These are phyloP conservation scores for Aotearoamyces nothofagi DNA, from an alignment of 2,329 filamentous ascomycete species.

Conservation along the genomic window DNA sequence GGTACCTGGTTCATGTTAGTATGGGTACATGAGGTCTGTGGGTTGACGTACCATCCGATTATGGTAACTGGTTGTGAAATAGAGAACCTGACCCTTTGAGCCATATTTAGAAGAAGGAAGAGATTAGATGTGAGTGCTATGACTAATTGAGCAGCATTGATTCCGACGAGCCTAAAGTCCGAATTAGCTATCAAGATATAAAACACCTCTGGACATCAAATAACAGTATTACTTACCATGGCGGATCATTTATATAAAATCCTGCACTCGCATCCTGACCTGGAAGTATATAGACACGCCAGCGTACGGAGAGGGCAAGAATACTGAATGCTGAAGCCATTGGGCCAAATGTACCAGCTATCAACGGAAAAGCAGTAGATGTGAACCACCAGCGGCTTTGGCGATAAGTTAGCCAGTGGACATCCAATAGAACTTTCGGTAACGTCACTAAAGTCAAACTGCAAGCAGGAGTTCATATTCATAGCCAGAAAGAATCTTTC, in stretches of 20 bases:
- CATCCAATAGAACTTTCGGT: too few species aligned
- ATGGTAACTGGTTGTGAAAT: conserved; percentile 77
- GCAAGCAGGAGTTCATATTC: too few species aligned
- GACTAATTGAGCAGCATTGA: conserved; percentile 66
- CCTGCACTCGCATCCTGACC: conserved; percentile 34
- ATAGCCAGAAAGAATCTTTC: too few species aligned
- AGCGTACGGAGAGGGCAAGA: conserved; percentile 67
- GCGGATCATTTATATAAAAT: conserved; percentile 47
- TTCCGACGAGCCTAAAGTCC: conserved; percentile 41
- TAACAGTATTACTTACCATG: conserved; percentile 47
- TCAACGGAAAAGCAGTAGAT: conserved; percentile 54
- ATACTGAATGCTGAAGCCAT: conserved; percentile 81
- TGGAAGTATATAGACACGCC: conserved; percentile 45
- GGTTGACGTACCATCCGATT: conserved; percentile 46
- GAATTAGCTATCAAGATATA: conserved; percentile 2
- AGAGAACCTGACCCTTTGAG: conserved; percentile 61
- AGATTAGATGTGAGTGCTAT: conserved; percentile 67
- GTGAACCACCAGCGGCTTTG: conserved; percentile 42
- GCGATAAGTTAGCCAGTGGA: too few species aligned
- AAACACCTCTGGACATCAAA: too few species aligned
- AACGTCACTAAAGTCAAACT: too few species aligned
- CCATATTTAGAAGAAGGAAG: conserved; percentile 79
- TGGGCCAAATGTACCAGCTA: conserved; percentile 73
- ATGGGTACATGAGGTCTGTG: conserved; percentile 25
- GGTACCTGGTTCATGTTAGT: conserved; percentile 23